phyloP scores from a whole-genome alignment of 345 rosid species.

The Aethionema arabicum region DNA sequence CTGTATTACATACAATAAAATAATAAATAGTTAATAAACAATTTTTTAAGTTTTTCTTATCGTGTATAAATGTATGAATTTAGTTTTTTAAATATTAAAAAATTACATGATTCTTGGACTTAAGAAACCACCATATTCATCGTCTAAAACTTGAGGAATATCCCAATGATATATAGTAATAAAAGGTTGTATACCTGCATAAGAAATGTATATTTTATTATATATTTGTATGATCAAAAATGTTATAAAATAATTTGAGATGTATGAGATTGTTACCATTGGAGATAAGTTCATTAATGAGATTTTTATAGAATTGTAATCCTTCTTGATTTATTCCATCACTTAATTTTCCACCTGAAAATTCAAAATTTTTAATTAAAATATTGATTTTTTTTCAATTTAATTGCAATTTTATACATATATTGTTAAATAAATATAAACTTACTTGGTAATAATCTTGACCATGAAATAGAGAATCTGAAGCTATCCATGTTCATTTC shows the following conservation, averaged over 20 bases:
- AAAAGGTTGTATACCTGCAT: slow-evolving; percentile 42
- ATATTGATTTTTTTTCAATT: background rate
- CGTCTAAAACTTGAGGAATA: slow-evolving; percentile 44
- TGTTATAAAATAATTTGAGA: background rate
- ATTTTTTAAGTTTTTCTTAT: slow-evolving; percentile 34
- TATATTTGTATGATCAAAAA: background rate
- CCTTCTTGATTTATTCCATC: slow-evolving; percentile 45
- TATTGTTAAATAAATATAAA: background rate
- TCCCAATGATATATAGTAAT: slow-evolving; percentile 48
- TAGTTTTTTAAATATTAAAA: no score
- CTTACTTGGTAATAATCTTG: slow-evolving; percentile 46
- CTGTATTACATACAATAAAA: slow-evolving; percentile 1
- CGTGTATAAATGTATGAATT: no score
- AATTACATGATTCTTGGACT: slow-evolving; percentile 41
- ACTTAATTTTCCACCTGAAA: slow-evolving; percentile 40
- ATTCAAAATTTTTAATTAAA: background rate
- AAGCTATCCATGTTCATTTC: slow-evolving; percentile 39
- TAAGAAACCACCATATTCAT: slow-evolving; percentile 44
- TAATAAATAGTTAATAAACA: background rate
- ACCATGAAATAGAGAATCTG: slow-evolving; percentile 50
- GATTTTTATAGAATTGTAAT: slow-evolving; percentile 41
- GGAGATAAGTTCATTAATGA: slow-evolving; percentile 40
- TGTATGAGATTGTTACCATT: slow-evolving; percentile 27
- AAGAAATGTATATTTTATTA: background rate
- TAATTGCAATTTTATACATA: no score